These are phyloP conservation scores for Phylloporus sp. DNA, from an alignment of 1,284 basidiomycete genomes.

Conservation along the genomic window DNA sequence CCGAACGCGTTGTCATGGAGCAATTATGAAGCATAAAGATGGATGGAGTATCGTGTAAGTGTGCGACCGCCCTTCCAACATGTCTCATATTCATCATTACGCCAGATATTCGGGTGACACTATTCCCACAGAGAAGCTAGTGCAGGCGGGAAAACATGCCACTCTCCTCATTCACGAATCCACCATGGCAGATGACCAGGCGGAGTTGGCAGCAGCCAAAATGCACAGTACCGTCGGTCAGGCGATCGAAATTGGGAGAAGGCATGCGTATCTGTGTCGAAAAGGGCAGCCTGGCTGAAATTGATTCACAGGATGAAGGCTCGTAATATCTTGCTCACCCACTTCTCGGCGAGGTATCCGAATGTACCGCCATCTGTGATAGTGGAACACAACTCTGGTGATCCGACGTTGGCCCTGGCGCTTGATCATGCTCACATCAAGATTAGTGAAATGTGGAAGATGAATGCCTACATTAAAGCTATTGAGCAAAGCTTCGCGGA, in stretches of 20 bases:
- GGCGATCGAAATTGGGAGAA: slow-evolving; percentile 77
- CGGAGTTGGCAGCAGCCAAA: slow-evolving; percentile 74
- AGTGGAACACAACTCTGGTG: slow-evolving; percentile 32
- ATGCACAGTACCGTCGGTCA: slow-evolving; percentile 91
- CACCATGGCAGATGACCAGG: slow-evolving; percentile 82
- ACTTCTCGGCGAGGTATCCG: slow-evolving; percentile 95
- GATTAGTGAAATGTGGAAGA: slow-evolving; percentile 83
- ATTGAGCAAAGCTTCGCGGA: slow-evolving; percentile 70
- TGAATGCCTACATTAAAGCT: slow-evolving; percentile 73
- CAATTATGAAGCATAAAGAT: slow-evolving; percentile 66
- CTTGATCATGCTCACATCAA: slow-evolving; percentile 81
- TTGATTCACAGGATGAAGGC: slow-evolving; percentile 72
- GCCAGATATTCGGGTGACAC: slow-evolving; percentile 88
- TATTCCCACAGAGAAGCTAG: slow-evolving; percentile 72
- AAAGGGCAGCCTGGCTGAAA: neutral
- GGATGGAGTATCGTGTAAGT: slow-evolving; percentile 86
- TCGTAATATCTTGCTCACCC: slow-evolving; percentile 84
- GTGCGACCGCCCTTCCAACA: slow-evolving; percentile 11
- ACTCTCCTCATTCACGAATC: slow-evolving; percentile 95
- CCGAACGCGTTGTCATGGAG: slow-evolving; percentile 72
- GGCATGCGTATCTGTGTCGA: slow-evolving; percentile 44
- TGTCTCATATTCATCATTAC: slow-evolving; percentile 2
- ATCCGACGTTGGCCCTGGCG: slow-evolving; percentile 66
- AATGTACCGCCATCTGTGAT: slow-evolving; percentile 61
- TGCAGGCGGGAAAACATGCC: slow-evolving; percentile 66